Evolutionary conservation across 495 filamentous ascomycete species (phyloP), one percentile per base, ranked within the genome.

Genomic region (Hypoxylon fuscum): DNA sequence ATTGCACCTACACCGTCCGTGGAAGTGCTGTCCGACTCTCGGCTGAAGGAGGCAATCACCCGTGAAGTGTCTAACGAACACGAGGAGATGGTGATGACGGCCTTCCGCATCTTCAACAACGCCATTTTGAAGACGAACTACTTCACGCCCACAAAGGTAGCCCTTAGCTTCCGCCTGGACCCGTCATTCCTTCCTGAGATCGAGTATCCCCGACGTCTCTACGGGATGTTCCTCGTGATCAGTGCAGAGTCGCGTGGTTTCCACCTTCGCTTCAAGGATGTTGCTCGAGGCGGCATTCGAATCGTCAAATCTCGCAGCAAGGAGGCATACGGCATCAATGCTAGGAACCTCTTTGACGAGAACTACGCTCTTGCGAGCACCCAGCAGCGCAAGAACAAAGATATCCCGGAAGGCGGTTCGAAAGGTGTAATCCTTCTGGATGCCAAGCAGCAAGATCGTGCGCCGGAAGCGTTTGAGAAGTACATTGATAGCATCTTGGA

Each of bases 331-430:
- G 83, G 90, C 57, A 97, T 98, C 81, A 98, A 98, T 67, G 93
- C 93, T 9, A 90, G 96, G 37, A 95, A 90, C 15, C 82, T 98
- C 42, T 98, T 98, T 65, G 95, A 98, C 62, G 95, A 98, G 77
- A 98, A 98, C 76, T 98, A 98, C 76, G 94, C 93, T 57, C 86
- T 98, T 59, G 95, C 95, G 59, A 98, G 95, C 75, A 98, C 95
- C 0, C 95, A 98, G 76, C 96, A 98, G 80, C 91, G 96, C 69
- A 98, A 98, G 85, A 98, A 98, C 82, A 98, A 98, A 80, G 95
- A 98, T 69, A 98, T 98, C 37, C 95, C 95, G n/a, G 95, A 98
- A 81, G 95, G 95, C 49, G 95, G 95, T 54, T 95, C 94, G 49
- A 98, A 98, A 80, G 95, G 95, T 76, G 95, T 98, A 45, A 94